These are phyloP conservation scores for Pseudogymnoascus sp. DNA, from an alignment of 2,329 filamentous ascomycete genomes.

Conservation along the genomic window DNA sequence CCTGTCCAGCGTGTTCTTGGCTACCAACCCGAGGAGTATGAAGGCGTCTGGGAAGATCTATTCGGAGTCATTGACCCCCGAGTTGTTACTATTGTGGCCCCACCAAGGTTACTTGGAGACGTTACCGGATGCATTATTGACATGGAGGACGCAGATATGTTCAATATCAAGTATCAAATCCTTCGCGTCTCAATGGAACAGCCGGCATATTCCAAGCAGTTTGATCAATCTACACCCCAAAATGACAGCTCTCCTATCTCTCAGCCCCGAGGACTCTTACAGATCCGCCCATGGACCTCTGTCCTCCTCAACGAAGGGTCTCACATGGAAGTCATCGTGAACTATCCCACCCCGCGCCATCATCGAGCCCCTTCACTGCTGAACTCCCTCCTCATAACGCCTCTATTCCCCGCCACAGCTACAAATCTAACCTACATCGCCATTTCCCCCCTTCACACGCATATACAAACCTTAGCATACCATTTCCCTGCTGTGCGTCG, in stretches of 20 bases:
- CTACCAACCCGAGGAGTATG: background rate
- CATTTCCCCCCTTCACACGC: conserved; percentile 57
- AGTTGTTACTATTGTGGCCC: conserved; percentile 49
- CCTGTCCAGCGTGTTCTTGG: background rate
- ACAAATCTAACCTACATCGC: conserved; percentile 51
- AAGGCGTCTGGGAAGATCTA: conserved; percentile 45
- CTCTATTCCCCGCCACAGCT: conserved; percentile 35
- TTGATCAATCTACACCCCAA: background rate
- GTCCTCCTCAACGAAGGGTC: conserved; percentile 68
- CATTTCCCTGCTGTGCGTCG: conserved; percentile 42
- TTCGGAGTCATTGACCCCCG: conserved; percentile 46
- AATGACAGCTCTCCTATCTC: background rate
- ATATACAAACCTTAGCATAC: conserved; percentile 44
- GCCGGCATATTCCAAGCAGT: background rate
- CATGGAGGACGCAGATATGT: conserved; percentile 53
- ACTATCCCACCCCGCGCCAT: conserved; percentile 63
- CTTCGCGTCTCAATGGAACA: conserved; percentile 35
- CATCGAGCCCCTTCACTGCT: conserved; percentile 44
- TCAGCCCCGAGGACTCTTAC: conserved; percentile 15
- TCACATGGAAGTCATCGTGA: conserved; percentile 60
- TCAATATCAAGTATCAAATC: conserved; percentile 54
- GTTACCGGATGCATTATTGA: conserved; percentile 50
- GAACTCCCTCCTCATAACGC: conserved; percentile 31
- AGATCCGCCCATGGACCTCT: conserved; percentile 47
- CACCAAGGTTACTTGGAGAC: conserved; percentile 53